Evolutionary conservation across 345 rosid species (phyloP).

Genomic region (Camelina laxa): DNA sequence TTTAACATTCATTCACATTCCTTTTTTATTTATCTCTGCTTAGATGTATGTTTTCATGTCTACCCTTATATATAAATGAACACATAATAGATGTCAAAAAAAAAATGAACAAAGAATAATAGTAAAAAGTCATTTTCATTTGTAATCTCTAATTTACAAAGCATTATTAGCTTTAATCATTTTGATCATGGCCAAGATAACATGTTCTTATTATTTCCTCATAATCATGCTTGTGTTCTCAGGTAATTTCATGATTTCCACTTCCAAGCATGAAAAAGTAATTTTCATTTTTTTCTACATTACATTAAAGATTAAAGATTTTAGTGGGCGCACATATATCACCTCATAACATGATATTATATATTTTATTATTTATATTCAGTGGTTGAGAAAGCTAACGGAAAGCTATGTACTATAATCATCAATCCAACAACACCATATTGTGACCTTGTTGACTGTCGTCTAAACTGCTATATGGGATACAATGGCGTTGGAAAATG

Average conservation of each 20-base stretch:
- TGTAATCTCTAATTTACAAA: no score
- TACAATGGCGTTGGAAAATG: conserved; percentile 38
- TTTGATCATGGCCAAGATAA: conserved; percentile 23
- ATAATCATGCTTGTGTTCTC: conserved; percentile 25
- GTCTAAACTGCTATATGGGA: background rate
- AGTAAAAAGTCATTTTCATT: no score
- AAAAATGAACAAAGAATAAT: no score
- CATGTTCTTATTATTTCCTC: conserved; percentile 25
- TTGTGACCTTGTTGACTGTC: conserved; percentile 1
- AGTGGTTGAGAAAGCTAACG: background rate
- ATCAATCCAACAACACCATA: background rate
- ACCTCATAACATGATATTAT: background rate
- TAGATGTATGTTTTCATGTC: background rate
- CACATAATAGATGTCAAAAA: background rate
- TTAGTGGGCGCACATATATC: background rate
- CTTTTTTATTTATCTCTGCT: background rate
- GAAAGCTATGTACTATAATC: background rate
- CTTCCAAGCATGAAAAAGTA: background rate
- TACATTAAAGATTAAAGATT: background rate
- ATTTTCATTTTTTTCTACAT: background rate
- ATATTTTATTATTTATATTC: background rate
- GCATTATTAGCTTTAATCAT: background rate
- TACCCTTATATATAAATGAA: background rate
- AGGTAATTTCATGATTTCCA: background rate
- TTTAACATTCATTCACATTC: background rate